Percentiles rank a stretch among this genome's conserved stretches.
Conservation (phyloP, 768 basidiomycete genomes). For the Melanogaster broomeanus region DNA sequence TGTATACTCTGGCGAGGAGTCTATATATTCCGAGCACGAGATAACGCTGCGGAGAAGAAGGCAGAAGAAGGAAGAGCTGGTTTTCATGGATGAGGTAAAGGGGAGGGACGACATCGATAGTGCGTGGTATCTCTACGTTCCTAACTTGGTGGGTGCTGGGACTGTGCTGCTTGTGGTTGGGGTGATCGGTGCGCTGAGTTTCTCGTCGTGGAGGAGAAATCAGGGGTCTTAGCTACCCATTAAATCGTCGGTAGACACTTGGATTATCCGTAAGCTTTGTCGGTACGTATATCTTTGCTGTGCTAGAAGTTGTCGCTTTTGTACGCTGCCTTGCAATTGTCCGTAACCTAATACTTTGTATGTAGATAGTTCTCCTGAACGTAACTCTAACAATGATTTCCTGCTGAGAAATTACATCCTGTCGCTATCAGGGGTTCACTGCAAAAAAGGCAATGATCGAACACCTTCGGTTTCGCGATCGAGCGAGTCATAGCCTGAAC, state of each 20-base stretch:
- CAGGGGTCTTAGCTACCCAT: conserved; percentile 51
- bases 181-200: conserved; percentile 74
- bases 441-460: too few relatives aligned
- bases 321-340: too few relatives aligned
- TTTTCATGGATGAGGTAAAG: conserved; percentile 46
- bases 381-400: too few relatives aligned
- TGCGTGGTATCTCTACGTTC: conserved; percentile 80
- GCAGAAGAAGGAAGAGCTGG: conserved; percentile 57
- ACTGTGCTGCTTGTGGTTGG: conserved; percentile 79
- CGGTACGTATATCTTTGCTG: conserved; percentile 18
- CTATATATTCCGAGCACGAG: conserved; percentile 30
- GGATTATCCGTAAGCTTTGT: conserved; percentile 12
- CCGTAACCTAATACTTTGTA: too few relatives aligned
- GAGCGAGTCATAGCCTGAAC: background rate
- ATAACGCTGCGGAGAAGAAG: conserved; percentile 46
- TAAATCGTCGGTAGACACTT: background rate
- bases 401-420: too few relatives aligned
- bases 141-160: conserved; percentile 81
- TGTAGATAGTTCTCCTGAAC: too few relatives aligned
- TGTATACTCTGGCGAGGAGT: conserved; percentile 28
- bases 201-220: conserved; percentile 68
- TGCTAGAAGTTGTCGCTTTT: conserved; percentile 6
- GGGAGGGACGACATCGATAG: conserved; percentile 60
- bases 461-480: background rate
- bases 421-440: too few relatives aligned